Evolutionary conservation across 2,329 filamentous ascomycete species (phyloP), one percentile per base, ranked within the genome.

Genomic region (Fusarium robinianum): DNA sequence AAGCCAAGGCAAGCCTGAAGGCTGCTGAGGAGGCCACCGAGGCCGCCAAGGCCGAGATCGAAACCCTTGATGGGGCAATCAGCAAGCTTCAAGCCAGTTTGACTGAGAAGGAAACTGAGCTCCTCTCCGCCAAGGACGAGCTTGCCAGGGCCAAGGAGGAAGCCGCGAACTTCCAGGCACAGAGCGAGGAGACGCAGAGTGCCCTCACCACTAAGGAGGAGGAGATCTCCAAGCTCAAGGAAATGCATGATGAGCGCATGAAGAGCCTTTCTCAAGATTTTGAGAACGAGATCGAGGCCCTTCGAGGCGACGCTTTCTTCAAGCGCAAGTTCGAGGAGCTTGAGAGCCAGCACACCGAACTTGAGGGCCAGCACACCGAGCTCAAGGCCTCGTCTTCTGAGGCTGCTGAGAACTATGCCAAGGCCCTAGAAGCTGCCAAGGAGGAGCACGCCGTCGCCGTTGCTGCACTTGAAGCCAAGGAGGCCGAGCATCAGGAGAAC

Each of bases 251-350:
- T 48, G 73, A 77, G 53, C 78, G 81, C 60, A 72, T 85, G 53
- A 72, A 78, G 63, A 75, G 74, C 48, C 65, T 85, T 41, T 80
- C 80, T 2, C 71, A 78, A 51, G 81, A 84, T 53, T 83, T 83
- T 53, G 78, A 84, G 61, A 73, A 76, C n/a, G 81, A 85, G 63
- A 84, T 85, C 40, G 81, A 84, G 58, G 77, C 77, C 44, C 74
- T 84, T 11, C 76, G 77, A 43, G 81, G 80, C 15, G 80, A 85
- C 50, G 80, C 81, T 10, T 79, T 79, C 62, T 82, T 83, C 67
- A 83, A 82, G 68, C 77, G 78, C 53, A 80, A 83, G 64, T 84
- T 79, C 49, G 75, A 82, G 46, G 78, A 80, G 24, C 72, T 85
- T 5, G 79, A 84, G 60, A 64, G 63, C 5, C 75, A 83, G 63